Evolutionary conservation across 495 filamentous ascomycete species (phyloP).

Genomic region (Penicillium maclennaniae): DNA sequence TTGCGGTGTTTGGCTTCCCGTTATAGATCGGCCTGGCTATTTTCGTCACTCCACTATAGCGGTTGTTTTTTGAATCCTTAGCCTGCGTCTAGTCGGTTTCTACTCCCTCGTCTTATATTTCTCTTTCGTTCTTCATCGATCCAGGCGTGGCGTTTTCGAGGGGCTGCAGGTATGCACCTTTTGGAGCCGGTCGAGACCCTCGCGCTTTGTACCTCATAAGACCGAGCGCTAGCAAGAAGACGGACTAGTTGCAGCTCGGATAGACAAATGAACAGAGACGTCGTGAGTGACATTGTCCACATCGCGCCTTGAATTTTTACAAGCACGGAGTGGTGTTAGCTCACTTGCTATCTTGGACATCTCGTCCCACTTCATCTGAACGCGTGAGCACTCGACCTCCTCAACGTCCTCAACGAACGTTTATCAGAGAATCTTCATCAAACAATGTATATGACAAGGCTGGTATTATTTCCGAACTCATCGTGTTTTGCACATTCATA

Average conservation of each 20-base stretch:
- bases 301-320: neutral
- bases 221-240: neutral
- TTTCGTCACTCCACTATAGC: neutral
- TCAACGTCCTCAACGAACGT: neutral
- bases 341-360: neutral
- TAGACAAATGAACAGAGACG: neutral
- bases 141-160: neutral
- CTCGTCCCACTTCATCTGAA: no score
- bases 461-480: slow-evolving; percentile 15
- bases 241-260: neutral
- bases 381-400: no score
- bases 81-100: neutral
- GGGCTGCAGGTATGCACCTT: neutral
- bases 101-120: neutral
- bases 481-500: neutral
- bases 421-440: neutral
- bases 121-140: neutral
- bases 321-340: neutral
- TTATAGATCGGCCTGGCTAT: slow-evolving; percentile 18
- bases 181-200: neutral
- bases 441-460: neutral
- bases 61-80: neutral
- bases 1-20: slow-evolving; percentile 26
- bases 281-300: neutral
- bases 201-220: neutral